Percentiles rank a stretch among this genome's conserved stretches.
These are phyloP conservation scores for Apiospora koreana DNA, from an alignment of 2,329 filamentous ascomycete species.

Conservation along the genomic window DNA sequence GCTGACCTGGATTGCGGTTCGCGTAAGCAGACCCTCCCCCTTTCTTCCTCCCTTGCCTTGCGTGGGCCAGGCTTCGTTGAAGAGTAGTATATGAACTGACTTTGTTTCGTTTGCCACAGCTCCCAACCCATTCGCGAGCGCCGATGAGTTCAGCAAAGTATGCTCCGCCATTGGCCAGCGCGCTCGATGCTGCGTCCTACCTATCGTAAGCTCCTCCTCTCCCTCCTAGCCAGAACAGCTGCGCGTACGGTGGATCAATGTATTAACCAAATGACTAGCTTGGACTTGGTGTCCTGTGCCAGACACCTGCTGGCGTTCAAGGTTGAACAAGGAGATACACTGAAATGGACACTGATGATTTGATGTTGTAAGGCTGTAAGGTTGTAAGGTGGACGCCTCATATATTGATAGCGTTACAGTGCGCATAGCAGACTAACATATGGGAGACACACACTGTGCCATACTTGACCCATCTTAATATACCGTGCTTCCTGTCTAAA, in stretches of 20 bases:
- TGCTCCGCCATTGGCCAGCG: conserved; percentile 45
- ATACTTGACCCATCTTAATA: not conserved
- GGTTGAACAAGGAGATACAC: not conserved
- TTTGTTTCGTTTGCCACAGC: conserved; percentile 26
- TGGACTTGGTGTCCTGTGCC: conserved; percentile 35
- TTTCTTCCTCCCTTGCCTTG: conserved; percentile 6
- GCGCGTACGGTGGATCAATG: not conserved
- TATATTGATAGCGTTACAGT: too few species aligned
- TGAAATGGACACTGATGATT: not conserved
- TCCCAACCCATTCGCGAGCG: conserved; percentile 34
- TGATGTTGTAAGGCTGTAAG: too few species aligned
- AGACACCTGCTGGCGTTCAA: conserved; percentile 28
- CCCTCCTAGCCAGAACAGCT: not conserved
- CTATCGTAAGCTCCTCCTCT: conserved; percentile 36
- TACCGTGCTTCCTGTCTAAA: too few species aligned
- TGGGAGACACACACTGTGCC: not conserved
- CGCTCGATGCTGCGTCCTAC: conserved; percentile 53
- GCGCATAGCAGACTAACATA: not conserved
- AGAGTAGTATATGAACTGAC: not conserved
- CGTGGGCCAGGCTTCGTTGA: not conserved
- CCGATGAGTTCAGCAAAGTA: conserved; percentile 43
- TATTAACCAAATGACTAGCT: conserved; percentile 21
- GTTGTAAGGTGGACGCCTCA: too few species aligned
- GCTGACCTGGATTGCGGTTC: conserved; percentile 48
- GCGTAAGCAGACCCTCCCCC: conserved; percentile 28